phyloP scores from a whole-genome alignment of 106 monocot species.

The Alisma plantagoaquatica region DNA sequence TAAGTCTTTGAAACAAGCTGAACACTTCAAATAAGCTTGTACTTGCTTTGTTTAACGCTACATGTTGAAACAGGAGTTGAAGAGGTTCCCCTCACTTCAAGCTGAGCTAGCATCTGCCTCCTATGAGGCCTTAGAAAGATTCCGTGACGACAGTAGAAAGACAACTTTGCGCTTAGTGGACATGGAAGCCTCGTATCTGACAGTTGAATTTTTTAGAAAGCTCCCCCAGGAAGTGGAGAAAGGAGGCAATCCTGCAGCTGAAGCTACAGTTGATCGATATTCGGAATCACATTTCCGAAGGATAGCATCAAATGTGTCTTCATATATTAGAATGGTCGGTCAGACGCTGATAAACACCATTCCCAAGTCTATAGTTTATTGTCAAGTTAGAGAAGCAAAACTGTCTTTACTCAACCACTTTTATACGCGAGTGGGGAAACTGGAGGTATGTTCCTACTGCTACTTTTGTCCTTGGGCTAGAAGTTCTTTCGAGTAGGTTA shows the following conservation, averaged over 20 bases:
- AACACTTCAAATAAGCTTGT: not conserved
- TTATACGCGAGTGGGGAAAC: constrained; percentile 54
- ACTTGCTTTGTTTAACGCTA: not conserved
- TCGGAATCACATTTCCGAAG: constrained; percentile 69
- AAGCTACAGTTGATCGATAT: constrained; percentile 12
- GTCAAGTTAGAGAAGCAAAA: constrained; percentile 95
- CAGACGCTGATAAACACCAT: constrained; percentile 60
- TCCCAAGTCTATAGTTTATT: constrained; percentile 80
- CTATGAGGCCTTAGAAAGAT: constrained; percentile 55
- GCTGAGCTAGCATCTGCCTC: constrained; percentile 64
- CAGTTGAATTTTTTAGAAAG: constrained; percentile 81
- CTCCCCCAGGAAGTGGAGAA: constrained; percentile 80
- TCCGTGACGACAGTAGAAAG: constrained; percentile 69
- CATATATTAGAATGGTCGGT: constrained; percentile 71
- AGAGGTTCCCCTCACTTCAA: constrained; percentile 67
- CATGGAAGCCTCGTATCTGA: constrained; percentile 71
- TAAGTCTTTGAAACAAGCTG: constrained; percentile 1
- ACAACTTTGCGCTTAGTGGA: constrained; percentile 68
- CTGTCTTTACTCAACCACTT: constrained; percentile 67
- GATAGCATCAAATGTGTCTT: constrained; percentile 80
- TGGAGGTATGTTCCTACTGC: constrained; percentile 19
- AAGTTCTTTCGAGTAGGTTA: too few relatives aligned
- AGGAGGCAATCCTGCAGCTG: constrained; percentile 24
- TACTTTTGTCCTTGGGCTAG: too few relatives aligned
- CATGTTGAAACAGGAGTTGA: constrained; percentile 79